These are phyloP conservation scores for Calonectria pseudoreteaudii DNA, from an alignment of 2,329 filamentous ascomycete genomes.

Conservation along the genomic window DNA sequence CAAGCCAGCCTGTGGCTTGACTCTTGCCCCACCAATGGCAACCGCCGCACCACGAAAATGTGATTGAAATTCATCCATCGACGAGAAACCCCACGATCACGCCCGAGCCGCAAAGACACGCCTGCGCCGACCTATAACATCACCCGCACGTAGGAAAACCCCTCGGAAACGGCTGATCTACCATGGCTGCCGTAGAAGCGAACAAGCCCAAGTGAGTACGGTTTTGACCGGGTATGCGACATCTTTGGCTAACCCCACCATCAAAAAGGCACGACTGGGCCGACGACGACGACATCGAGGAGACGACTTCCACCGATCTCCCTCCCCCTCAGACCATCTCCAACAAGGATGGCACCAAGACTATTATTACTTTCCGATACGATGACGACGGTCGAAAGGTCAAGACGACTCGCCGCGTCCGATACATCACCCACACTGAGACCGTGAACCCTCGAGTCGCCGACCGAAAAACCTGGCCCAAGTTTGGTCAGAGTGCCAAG, in stretches of 20 bases:
- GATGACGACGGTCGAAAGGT: conserved; percentile 96
- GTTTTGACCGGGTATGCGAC: conserved; percentile 31
- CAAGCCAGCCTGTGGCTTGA: conserved; percentile 43
- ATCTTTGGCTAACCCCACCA: conserved; percentile 52
- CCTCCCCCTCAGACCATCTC: conserved; percentile 89
- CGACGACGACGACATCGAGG: conserved; percentile 92
- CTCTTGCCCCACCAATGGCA: conserved; percentile 48
- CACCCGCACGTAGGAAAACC: conserved; percentile 25
- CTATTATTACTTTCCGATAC: conserved; percentile 87
- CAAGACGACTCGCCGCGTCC: conserved; percentile 96
- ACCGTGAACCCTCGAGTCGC: conserved; percentile 96
- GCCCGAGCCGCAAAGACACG: conserved; percentile 41
- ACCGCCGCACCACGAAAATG: conserved; percentile 56
- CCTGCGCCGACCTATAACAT: conserved; percentile 33
- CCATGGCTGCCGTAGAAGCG: conserved; percentile 53
- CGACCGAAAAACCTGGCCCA: conserved; percentile 91
- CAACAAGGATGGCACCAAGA: conserved; percentile 99
- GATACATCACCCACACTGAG: conserved; percentile 90
- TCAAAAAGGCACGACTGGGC: conserved; percentile 82
- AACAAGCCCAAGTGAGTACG: conserved; percentile 55
- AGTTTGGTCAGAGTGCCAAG: conserved; percentile 92
- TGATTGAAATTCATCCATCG: conserved; percentile 52
- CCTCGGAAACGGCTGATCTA: conserved; percentile 40
- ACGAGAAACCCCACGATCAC: conserved; percentile 54
- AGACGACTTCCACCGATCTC: conserved; percentile 74